A percentile compares a stretch with the other conserved stretches of the same genome.
Conservation (phyloP, 805 yeast species). For the Citeromyces matritensis region DNA sequence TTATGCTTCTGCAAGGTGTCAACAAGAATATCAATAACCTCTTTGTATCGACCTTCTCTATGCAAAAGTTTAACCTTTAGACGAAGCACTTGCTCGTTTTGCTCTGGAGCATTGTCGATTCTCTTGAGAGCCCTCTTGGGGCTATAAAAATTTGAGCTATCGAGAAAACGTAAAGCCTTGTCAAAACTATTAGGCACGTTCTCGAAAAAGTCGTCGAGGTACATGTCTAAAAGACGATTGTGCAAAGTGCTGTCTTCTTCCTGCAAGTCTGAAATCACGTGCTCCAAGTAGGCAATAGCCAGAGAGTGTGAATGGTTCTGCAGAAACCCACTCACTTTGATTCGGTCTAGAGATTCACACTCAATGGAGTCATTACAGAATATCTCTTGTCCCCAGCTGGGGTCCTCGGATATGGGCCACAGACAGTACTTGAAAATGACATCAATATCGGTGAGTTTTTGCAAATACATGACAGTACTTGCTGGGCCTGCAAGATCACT, state of each 20-base stretch:
- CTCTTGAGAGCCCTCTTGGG: conserved; percentile 17
- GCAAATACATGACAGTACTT: conserved; percentile 40
- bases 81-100: conserved; percentile 16
- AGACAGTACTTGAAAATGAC: conserved; percentile 41
- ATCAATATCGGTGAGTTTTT: conserved; percentile 33
- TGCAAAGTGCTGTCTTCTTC: conserved; percentile 22
- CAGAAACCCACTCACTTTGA: conserved; percentile 39
- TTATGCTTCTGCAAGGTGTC: conserved; percentile 38
- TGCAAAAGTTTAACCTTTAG: conserved; percentile 44
- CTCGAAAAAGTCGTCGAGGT: conserved; percentile 16
- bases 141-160: conserved; percentile 18
- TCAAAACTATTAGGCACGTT: conserved; percentile 9
- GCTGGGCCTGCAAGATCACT: conserved; percentile 15
- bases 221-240: conserved; percentile 26
- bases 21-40: conserved; percentile 47
- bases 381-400: conserved; percentile 24
- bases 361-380: conserved; percentile 54
- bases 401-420: conserved; percentile 28
- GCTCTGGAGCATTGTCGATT: conserved; percentile 10
- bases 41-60: conserved; percentile 42
- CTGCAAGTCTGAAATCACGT: conserved; percentile 23
- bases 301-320: conserved; percentile 9
- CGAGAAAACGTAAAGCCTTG: conserved; percentile 19
- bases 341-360: conserved; percentile 40
- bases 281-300: conserved; percentile 30